Percentiles rank a stretch among this genome's conserved stretches.
Conservation (phyloP, 1,284 basidiomycete genomes). For the Ganoderma lingzhi region DNA sequence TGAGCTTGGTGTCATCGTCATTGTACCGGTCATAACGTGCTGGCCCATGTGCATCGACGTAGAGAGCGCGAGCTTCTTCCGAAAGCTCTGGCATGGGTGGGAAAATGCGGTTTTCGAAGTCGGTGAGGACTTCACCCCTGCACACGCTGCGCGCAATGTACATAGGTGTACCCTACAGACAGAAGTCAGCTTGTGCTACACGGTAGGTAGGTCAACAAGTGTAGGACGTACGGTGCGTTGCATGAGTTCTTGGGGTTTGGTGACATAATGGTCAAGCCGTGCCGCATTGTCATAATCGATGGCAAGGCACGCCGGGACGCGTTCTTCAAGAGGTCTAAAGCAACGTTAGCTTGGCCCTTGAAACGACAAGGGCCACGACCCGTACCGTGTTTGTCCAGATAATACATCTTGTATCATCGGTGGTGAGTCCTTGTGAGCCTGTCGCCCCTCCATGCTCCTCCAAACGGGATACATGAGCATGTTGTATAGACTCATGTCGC, state of each 20-base stretch:
- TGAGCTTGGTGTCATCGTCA: not conserved
- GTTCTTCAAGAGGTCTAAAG: not conserved
- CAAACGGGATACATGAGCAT: conserved; percentile 8
- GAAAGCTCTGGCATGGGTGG: not conserved
- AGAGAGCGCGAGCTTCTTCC: not conserved
- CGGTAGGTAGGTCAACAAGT: no score
- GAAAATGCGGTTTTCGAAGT: not conserved
- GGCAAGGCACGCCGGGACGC: not conserved
- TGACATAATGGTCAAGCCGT: not conserved
- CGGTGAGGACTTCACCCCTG: not conserved
- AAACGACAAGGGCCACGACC: rapidly evolving
- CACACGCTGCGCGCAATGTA: conserved; percentile 7
- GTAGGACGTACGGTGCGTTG: conserved; percentile 1
- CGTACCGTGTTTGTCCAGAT: not conserved
- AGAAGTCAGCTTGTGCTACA: not conserved
- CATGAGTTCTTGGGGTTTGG: not conserved
- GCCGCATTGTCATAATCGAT: not conserved
- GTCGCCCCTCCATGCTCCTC: not conserved
- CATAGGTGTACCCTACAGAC: conserved; percentile 1
- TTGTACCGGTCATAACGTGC: not conserved
- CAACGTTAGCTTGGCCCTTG: not conserved
- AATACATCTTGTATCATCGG: not conserved
- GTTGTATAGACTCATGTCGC: not conserved
- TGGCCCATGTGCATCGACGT: not conserved
- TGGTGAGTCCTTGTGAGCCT: not conserved